Base-by-base conservation (phyloP, 2,329 filamentous ascomycete species). In the Neofusicoccum ribis region DNA sequence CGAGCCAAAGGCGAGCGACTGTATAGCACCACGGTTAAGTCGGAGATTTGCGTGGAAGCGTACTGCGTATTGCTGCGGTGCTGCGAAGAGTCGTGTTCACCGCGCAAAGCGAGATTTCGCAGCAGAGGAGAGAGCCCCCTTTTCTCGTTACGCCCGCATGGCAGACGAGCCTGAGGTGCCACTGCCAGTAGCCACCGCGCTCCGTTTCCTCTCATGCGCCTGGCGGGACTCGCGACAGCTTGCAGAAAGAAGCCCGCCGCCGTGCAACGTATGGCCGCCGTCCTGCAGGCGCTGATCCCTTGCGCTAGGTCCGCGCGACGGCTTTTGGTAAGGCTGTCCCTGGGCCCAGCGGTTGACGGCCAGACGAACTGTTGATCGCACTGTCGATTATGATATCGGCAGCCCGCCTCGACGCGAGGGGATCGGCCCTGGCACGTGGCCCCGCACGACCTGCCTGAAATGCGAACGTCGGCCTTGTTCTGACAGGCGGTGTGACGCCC, bases 321-420 rank as follows among this genome's bases (percentile, higher is more conserved):
- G 56, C 43, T 47, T 47, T n/a, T 47, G 56, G 43, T 60, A 60
- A 44, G 56, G 56, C 56, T 60, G 56, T 41, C 14, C 20, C 27
- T 9, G 14, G 12, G 14, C 43, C 43, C 17, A 14, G 49, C 23
- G 31, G 17, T 37, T 37, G 12, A 37, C 20, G 9, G 54, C 39
- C 39, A 59, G 41, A 43, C 27, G 17, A 23, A 36, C 27, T 37
- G 56, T 47, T 60, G 56, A 60, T 60, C 56, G 43, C 56, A 14
- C 15, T 46, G 56, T 34, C 56, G 56, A 60, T 49, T 47, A 47
- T 37, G 31, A 37, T 47, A 60, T 60, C 56, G 56, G 41, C 56
- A 27, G 56, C 56, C 41, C 54, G 9, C 17, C 37, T 44, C 54
- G 39, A 43, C 41, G 11, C 56, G 31, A 20, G 31, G 54, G 17